These are phyloP conservation scores for Curvularia verruculosa DNA, from an alignment of 2,329 filamentous ascomycete genomes.

Conservation along the genomic window DNA sequence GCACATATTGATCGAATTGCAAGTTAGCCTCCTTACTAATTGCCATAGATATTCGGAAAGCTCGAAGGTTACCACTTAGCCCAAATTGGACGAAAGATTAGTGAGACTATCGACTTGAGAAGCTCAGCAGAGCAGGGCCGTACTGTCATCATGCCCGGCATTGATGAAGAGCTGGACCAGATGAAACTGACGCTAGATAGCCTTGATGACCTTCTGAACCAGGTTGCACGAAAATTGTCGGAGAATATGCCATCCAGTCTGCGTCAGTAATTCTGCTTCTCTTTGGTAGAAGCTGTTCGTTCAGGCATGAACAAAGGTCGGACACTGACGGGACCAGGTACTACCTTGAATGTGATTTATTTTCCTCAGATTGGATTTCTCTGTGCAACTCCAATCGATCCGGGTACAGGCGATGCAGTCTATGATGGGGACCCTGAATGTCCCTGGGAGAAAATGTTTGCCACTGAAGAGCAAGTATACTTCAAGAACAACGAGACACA, in stretches of 20 bases:
- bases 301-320: too few relatives aligned
- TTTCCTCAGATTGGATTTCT: slow-evolving; percentile 92
- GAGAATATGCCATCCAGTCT: slow-evolving; percentile 65
- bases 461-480: slow-evolving; percentile 72
- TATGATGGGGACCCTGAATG: slow-evolving; percentile 68
- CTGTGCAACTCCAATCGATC: slow-evolving; percentile 71
- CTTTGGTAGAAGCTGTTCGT: neutral
- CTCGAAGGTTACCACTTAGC: slow-evolving; percentile 67
- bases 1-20: neutral
- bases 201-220: slow-evolving; percentile 73
- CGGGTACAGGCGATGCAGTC: slow-evolving; percentile 61
- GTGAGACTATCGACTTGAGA: slow-evolving; percentile 76
- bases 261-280: slow-evolving; percentile 28
- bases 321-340: slow-evolving; percentile 5
- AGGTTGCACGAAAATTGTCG: slow-evolving; percentile 69
- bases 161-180: slow-evolving; percentile 76
- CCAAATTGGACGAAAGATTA: slow-evolving; percentile 72
- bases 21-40: neutral
- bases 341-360: slow-evolving; percentile 77
- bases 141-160: slow-evolving; percentile 72
- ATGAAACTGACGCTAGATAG: slow-evolving; percentile 80
- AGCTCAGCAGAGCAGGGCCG: slow-evolving; percentile 72
- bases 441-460: slow-evolving; percentile 79
- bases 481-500: slow-evolving; percentile 86
- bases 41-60: slow-evolving; percentile 60